Base-by-base conservation (phyloP, 352 stramenopile genomes). In the Pythium apleroticum region DNA sequence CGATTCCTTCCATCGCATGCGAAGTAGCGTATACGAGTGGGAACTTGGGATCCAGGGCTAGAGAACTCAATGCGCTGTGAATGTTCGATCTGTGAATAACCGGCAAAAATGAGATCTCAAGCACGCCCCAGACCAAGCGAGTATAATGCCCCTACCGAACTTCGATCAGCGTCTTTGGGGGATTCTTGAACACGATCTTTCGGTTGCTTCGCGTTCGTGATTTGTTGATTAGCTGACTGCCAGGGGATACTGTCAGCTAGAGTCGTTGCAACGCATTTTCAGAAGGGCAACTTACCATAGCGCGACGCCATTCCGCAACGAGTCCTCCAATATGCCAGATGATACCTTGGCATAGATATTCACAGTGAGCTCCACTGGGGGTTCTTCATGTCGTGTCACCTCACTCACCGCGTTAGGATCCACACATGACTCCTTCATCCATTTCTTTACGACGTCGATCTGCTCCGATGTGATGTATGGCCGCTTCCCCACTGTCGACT, bases 261-360 rank as follows among this genome's bases (percentile, higher is more conserved):
- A 9, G 5, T 33, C 5, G 10, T 0, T 9, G 30, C 5, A 33
- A 33, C 30, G 10, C 30, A 33, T 33, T 9, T n/a, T 9, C 30
- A 33, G 30, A 5, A 33, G 12, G 28, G 28, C 0, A 15, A 67
- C 60, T n/a, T 69, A 83, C 75, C 75, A 78, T 37, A 83, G 43
- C 17, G 78, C 52, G 41, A 74, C 63, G 9, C 75, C 75, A 22
- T 80, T 83, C 17, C 75, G 72, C 43, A 80, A 66, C 4, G 61
- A 43, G n/a, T 83, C 71, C 8, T 80, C 61, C 53, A 80, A 46
- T 4, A 80, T 69, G 1, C 50, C 33, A 64, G 50, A 48, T 0
- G 64, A 31, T 35, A 76, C n/a, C 22, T 70, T 14, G 33, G 66
- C 15, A 17, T n/a, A n/a, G n/a, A n/a, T 1, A 6, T n/a, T 7